Evolutionary conservation across 345 rosid species (phyloP).

Genomic region (Anastatica hierochuntica): DNA sequence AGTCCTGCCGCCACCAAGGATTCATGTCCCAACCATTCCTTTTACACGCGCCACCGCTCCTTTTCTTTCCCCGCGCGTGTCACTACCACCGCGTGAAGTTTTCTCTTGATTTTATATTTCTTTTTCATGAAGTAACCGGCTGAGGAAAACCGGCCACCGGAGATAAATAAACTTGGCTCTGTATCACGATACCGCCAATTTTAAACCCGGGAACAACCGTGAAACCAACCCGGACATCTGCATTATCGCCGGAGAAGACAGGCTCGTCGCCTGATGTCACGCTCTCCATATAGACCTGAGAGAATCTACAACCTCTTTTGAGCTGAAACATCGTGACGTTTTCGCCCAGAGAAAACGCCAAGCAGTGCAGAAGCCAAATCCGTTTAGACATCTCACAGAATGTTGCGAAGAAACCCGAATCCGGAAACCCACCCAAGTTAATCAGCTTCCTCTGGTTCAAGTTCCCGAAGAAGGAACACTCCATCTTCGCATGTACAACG

Average conservation of each 20-base stretch:
- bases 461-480: constrained; percentile 81
- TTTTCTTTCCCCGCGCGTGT: constrained; percentile 15
- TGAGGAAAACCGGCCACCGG: constrained; percentile 34
- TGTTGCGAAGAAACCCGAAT: constrained; percentile 52
- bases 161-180: constrained; percentile 66
- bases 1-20: constrained; percentile 23
- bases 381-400: constrained; percentile 75
- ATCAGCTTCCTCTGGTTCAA: constrained; percentile 74
- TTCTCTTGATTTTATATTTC: no score
- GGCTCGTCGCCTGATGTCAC: constrained; percentile 49
- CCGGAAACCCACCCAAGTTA: constrained; percentile 64
- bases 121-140: background rate
- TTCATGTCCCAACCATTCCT: constrained; percentile 23
- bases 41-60: constrained; percentile 20
- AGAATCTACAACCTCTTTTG: constrained; percentile 54
- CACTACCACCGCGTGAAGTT: no score
- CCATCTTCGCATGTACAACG: constrained; percentile 93
- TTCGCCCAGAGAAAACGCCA: constrained; percentile 51
- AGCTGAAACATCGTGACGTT: constrained; percentile 63
- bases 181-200: constrained; percentile 57
- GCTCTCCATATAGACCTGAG: constrained; percentile 86
- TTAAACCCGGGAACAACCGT: constrained; percentile 94
- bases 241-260: constrained; percentile 16
- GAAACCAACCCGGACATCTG: constrained; percentile 52
- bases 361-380: constrained; percentile 65